phyloP scores from a whole-genome alignment of 108 stramenopile genomes.

The Ochromonas danica region DNA sequence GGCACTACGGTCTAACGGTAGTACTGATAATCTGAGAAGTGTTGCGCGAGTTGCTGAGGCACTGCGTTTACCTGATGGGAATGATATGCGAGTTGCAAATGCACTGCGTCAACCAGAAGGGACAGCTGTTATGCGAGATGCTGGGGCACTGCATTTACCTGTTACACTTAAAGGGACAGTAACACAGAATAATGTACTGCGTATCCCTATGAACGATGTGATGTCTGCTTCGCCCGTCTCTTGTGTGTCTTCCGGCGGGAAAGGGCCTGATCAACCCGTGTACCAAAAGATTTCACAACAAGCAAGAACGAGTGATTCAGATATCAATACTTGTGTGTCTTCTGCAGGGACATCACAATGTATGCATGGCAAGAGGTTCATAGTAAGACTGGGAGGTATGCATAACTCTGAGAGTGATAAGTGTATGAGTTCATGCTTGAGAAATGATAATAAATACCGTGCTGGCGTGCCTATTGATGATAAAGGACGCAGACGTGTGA shows the following conservation, averaged over 20 bases:
- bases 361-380: not conserved
- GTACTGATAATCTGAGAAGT: not conserved
- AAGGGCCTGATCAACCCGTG: slow-evolving; percentile 1
- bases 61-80: slow-evolving; percentile 1
- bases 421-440: slow-evolving; percentile 5
- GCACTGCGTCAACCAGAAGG: not conserved
- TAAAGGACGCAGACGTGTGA: not conserved
- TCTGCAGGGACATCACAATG: not conserved
- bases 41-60: not conserved
- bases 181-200: slow-evolving; percentile 16
- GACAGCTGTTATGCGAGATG: not conserved
- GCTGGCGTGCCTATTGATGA: not conserved
- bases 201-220: slow-evolving; percentile 15
- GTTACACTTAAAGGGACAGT: not conserved
- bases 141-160: not conserved
- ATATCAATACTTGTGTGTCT: not conserved
- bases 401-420: not conserved
- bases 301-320: not conserved
- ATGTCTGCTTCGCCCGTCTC: not conserved
- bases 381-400: not conserved
- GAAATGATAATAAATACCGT: slow-evolving; percentile 17
- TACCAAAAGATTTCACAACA: not conserved
- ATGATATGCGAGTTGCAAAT: slow-evolving; percentile 10
- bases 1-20: slow-evolving; percentile 13
- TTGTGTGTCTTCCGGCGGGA: not conserved